Base-by-base conservation (phyloP, 2,329 filamentous ascomycete genomes). In the Scolecobasidium constrictum region DNA sequence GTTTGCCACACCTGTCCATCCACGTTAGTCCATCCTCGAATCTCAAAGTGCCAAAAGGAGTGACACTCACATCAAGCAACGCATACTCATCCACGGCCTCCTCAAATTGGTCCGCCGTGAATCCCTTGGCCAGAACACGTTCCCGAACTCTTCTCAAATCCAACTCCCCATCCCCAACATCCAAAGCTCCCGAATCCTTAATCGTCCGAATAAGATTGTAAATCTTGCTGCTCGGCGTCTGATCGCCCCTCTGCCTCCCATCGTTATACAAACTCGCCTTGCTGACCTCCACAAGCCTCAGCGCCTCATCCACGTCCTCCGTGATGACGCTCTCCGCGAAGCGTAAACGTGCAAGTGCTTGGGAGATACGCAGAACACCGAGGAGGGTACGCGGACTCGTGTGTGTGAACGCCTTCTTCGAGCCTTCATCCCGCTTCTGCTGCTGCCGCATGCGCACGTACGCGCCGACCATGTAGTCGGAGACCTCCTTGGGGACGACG, bases 381-480 rank as follows among this genome's bases (percentile, higher is more conserved):
- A 98, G 78, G 12, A 98, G 74, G 1, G 92, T 96, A 72, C 92
- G 85, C 1, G 90, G 84, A 2, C 88, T 94, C 15, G 88, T 94
- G 65, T 98, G 86, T 2, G 86, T 83, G 61, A 96, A 96, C 53
- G 90, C 86, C 63, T 88, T 86, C 66, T 90, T 90, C 57, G 78
- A 81, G 61, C 82, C 84, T 66, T 96, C 92, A 48, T 94, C 88
- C 45, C 83, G 80, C 62, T 90, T 87, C 62, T 95, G 87, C 56
- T 88, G 78, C 55, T 94, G 86, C 42, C 92, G 83, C 72, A 98
- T 82, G 47, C 86, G 83, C 22, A 98, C 92, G 58, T 98, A 98
- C 1, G 90, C 93, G 59, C 90, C 92, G 43, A 94, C 84, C 71
- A 98, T 86, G 68, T 98, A 98, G 59, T 98, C 92, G 0, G 86